These are phyloP conservation scores for Macrophomina pseudophaseolina DNA, from an alignment of 2,329 filamentous ascomycete species.

Conservation along the genomic window DNA sequence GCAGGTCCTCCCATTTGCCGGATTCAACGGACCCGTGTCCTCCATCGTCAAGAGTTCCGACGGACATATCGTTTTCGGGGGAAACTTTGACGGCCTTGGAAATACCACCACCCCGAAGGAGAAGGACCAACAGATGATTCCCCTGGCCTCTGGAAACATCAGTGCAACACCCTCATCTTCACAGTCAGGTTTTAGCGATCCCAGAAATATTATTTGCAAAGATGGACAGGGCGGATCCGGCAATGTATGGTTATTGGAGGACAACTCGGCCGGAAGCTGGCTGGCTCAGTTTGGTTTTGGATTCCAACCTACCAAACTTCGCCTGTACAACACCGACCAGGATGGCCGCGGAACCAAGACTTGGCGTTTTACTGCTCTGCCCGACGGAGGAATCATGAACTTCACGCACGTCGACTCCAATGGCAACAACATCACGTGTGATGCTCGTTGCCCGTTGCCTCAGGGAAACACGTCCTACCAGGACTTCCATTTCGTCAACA, in stretches of 20 bases:
- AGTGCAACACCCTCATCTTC: constrained; percentile 67
- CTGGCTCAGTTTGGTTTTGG: constrained; percentile 80
- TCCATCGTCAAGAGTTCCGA: constrained; percentile 81
- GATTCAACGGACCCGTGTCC: constrained; percentile 90
- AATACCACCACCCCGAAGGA: constrained; percentile 76
- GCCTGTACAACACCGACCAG: constrained; percentile 84
- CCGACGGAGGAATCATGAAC: constrained; percentile 93
- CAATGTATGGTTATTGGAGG: constrained; percentile 82
- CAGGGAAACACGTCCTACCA: constrained; percentile 71
- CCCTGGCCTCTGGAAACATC: constrained; percentile 79
- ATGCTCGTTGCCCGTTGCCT: constrained; percentile 83
- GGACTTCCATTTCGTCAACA: constrained; percentile 91
- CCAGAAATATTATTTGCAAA: constrained; percentile 83
- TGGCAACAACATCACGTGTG: constrained; percentile 73
- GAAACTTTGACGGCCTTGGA: constrained; percentile 84
- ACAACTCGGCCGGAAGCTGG: constrained; percentile 80
- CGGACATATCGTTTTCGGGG: constrained; percentile 90
- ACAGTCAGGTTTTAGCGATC: constrained; percentile 71
- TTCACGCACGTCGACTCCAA: constrained; percentile 80
- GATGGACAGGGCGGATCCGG: constrained; percentile 69
- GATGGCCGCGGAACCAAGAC: constrained; percentile 86
- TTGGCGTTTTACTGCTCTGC: constrained; percentile 84
- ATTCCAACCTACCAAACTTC: constrained; percentile 84
- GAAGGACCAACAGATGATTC: constrained; percentile 79
- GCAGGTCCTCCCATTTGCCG: constrained; percentile 84